Base-by-base conservation (phyloP, 495 filamentous ascomycete species). In the Aspergillus leporis region DNA sequence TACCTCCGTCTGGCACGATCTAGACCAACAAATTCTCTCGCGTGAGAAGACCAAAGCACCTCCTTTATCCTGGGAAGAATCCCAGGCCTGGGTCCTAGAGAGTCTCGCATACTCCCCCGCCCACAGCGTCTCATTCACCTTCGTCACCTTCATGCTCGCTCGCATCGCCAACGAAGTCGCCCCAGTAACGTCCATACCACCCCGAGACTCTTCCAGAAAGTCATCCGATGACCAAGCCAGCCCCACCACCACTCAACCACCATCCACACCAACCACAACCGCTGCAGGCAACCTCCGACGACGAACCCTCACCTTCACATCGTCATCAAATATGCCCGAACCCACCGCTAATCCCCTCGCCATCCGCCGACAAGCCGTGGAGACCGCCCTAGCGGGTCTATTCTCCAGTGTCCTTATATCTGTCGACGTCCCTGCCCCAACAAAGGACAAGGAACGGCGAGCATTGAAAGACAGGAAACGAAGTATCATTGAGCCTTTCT, bases 51-150 rank as follows among this genome's bases (percentile, higher is more conserved):
- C 68, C 18, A 81, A 78, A 63, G 77, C 71, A 10, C 65, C 70
- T 0, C 70, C 74, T 58, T 78, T 65, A 32, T 71, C 71, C 21
- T 73, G 63, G 58, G 90, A 93, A 58, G 87, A 91, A 32, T 83
- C 84, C 60, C 85, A 86, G 61, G 75, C 81, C 9, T 83, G 81
- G 70, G 79, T 93, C 10, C 78, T 94, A 10, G 92, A 96, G 56
- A 83, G 83, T 54, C 80, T 97, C 6, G 81, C 87, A 0, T 75
- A 82, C 10, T 81, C 83, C 0, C 91, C 92, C 1, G 84, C 85
- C 31, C 88, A 93, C 67, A 92, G 89, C 66, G 89, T 93, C 58
- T 90, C 88, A 0, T 94, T 96, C 67, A 87, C 93, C 9, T 92
- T 96, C 58, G 71, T 97, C 34, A 92, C 86, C 3, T 86, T 89